Evolutionary conservation across 139 green algal species (phyloP).

Genomic region (Limnomonas spitsbergensis): DNA sequence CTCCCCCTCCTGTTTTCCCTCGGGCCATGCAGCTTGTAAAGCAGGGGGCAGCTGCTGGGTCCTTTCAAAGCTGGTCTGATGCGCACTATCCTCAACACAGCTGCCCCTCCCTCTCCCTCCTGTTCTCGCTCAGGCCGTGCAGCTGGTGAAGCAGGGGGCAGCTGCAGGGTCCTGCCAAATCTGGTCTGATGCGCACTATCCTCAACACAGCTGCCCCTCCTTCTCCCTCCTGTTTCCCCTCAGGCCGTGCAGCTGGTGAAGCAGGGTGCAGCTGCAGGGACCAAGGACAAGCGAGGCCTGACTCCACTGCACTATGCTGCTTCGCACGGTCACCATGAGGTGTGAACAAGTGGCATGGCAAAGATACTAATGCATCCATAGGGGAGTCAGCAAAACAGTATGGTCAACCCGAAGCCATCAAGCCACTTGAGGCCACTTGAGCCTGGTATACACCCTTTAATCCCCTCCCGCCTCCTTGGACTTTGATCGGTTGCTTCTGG

Average conservation of each 20-base stretch:
- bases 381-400: background rate
- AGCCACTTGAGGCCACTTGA: background rate
- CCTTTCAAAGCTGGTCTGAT: background rate
- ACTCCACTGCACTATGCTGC: conserved; percentile 63
- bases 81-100: background rate
- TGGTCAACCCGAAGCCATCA: background rate
- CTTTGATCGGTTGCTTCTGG: no score
- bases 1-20: background rate
- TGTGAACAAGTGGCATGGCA: no score
- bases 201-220: background rate
- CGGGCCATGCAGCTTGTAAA: conserved; percentile 63
- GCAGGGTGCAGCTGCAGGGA: conserved; percentile 41
- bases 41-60: conserved; percentile 38
- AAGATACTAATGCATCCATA: no score
- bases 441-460: no score
- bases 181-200: background rate
- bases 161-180: conserved; percentile 9
- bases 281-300: conserved; percentile 53
- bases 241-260: conserved; percentile 59
- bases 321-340: conserved; percentile 48
- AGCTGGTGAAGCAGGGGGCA: conserved; percentile 55
- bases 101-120: background rate
- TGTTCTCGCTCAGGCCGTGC: conserved; percentile 42
- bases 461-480: no score
- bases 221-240: background rate